Evolutionary conservation across 2,329 filamentous ascomycete species (phyloP).

Genomic region (Leptographium lundbergii): DNA sequence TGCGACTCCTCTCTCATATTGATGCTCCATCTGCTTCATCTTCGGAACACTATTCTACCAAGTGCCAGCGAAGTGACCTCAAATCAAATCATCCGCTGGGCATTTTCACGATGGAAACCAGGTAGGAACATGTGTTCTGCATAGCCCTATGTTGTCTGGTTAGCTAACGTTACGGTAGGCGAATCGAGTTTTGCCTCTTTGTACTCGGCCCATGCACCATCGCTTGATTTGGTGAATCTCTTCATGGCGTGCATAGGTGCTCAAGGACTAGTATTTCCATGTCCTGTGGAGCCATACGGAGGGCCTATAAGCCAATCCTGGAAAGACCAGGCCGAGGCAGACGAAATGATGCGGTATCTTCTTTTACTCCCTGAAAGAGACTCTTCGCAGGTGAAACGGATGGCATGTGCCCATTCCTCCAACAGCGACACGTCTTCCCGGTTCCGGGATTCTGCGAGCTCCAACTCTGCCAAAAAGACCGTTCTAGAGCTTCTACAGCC

Average conservation of each 20-base stretch:
- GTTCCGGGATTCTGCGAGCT: constrained; percentile 8
- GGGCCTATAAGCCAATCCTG: constrained; percentile 36
- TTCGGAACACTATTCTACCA: constrained; percentile 54
- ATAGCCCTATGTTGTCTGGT: background rate
- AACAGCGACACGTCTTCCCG: background rate
- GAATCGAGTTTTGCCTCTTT: constrained; percentile 56
- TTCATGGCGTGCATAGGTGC: constrained; percentile 56
- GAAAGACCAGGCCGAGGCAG: constrained; percentile 29
- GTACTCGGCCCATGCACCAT: constrained; percentile 49
- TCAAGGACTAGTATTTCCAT: constrained; percentile 18
- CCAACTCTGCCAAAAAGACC: constrained; percentile 34
- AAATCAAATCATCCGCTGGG: constrained; percentile 67
- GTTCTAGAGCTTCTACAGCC: constrained; percentile 40
- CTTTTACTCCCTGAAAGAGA: constrained; percentile 32
- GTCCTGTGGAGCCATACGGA: constrained; percentile 27
- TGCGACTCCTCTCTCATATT: constrained; percentile 69
- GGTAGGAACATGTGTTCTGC: constrained; percentile 38
- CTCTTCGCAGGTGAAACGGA: background rate
- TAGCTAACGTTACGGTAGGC: constrained; percentile 25
- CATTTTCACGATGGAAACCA: constrained; percentile 71
- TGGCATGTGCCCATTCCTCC: constrained; percentile 2
- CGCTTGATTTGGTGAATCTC: constrained; percentile 54
- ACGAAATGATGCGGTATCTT: constrained; percentile 38
- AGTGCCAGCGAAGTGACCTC: constrained; percentile 54
- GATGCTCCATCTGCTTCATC: constrained; percentile 56